Base-by-base conservation (phyloP, 2,329 filamentous ascomycete genomes). In the Cryphonectria naterciae region DNA sequence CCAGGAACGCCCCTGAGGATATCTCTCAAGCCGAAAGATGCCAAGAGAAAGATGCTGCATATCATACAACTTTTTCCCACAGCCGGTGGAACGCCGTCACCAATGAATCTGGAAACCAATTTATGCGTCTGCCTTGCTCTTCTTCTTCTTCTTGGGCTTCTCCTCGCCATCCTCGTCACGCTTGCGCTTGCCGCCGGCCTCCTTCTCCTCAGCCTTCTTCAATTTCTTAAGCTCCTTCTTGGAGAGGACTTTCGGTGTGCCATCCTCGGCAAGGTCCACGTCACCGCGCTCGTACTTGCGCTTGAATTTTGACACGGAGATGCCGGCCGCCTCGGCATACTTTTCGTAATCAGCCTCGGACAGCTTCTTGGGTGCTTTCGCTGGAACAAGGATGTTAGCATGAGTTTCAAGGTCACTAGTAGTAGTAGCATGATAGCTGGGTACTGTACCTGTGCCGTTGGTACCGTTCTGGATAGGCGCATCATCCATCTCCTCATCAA, bases 201-300 rank as follows among this genome's bases (percentile, higher is more conserved):
- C 82, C 77, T 89, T 88, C 78, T 88, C 83, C 73, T 85, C 88
- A 25, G 80, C 81, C 83, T 91, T 92, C 82, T 88, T 89, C 71
- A 87, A 83, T 85, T 92, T 92, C 86, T 93, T 93, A 77, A 91
- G 80, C 63, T 93, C 90, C 83, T 93, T 93, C 86, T 93, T 93
- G 84, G 89, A 92, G 76, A 90, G 81, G 4, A 92, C 85, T 75
- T 88, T 85, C 56, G 92, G 89, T 67, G 86, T 90, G 70, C 92
- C 92, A 73, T 92, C 88, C 17, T 83, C 82, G 75, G 86, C 86
- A 74, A 94, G 83, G 78, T 89, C 85, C 74, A 94, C 91, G 77
- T 94, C 91, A 52, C 92, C 92, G 73, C 91, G 87, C 82, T 93
- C 92, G 75, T 89, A 89, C 86, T 94, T 94, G 80, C 91, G 87